phyloP scores from a whole-genome alignment of 2,329 filamentous ascomycete species.

The Rhynchosporium graminicola region DNA sequence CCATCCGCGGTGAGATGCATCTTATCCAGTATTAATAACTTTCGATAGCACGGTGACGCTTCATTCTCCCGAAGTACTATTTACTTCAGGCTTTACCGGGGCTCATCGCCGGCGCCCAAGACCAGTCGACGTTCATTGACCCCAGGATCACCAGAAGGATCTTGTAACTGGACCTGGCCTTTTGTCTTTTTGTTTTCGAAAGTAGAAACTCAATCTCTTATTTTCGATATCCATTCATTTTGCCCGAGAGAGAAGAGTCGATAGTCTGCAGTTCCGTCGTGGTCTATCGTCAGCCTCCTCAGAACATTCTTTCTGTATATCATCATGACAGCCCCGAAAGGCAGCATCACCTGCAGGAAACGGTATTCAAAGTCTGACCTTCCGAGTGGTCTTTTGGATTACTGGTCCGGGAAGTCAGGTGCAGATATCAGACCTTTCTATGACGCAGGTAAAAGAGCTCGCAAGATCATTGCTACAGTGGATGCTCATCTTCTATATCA shows the following conservation, averaged over 20 bases:
- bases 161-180: constrained; percentile 7
- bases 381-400: constrained; percentile 3
- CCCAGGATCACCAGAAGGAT: constrained; percentile 5
- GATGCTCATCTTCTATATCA: neutral
- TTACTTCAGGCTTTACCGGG: constrained; percentile 11
- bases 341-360: constrained; percentile 15
- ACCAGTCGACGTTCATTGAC: constrained; percentile 26
- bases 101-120: constrained; percentile 6
- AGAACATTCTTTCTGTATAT: constrained; percentile 27
- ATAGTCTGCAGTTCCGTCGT: constrained; percentile 33
- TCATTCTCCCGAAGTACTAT: constrained; percentile 11
- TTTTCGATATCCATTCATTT: constrained; percentile 26
- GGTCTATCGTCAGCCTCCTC: constrained; percentile 35
- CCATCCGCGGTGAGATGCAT: constrained; percentile 25
- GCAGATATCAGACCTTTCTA: neutral
- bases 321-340: constrained; percentile 12
- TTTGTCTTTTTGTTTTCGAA: constrained; percentile 15
- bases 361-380: constrained; percentile 3
- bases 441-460: constrained; percentile 13
- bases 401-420: neutral
- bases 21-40: constrained; percentile 31
- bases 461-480: neutral
- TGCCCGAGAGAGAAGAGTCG: constrained; percentile 33
- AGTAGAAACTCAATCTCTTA: constrained; percentile 11
- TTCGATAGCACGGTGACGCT: constrained; percentile 14